Evolutionary conservation across 2,329 filamentous ascomycete species (phyloP).

Genomic region (Cordyceps farinosa): DNA sequence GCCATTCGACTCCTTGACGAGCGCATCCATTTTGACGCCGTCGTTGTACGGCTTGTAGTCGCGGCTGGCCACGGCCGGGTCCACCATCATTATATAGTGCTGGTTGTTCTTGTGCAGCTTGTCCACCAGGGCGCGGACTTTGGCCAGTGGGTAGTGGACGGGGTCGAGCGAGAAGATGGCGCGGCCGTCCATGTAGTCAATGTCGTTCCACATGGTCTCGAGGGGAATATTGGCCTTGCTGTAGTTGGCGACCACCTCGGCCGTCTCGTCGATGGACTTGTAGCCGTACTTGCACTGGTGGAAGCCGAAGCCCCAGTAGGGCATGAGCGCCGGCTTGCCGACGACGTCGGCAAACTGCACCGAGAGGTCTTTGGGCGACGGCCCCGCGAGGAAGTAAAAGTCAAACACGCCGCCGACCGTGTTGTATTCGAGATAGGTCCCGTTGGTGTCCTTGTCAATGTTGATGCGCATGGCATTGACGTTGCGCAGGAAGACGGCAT

Average conservation of each 20-base stretch:
- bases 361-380: conserved; percentile 54
- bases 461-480: conserved; percentile 76
- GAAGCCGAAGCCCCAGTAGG: conserved; percentile 60
- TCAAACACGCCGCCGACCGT: conserved; percentile 73
- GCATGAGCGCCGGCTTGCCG: conserved; percentile 57
- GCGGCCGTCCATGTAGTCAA: conserved; percentile 62
- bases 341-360: conserved; percentile 57
- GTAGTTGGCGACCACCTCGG: conserved; percentile 67
- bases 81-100: conserved; percentile 71
- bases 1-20: conserved; percentile 21
- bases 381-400: conserved; percentile 62
- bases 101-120: conserved; percentile 65
- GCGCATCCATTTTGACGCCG: conserved; percentile 41
- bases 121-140: conserved; percentile 62
- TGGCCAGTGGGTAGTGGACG: conserved; percentile 56
- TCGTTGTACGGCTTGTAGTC: conserved; percentile 39
- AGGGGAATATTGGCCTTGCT: conserved; percentile 61
- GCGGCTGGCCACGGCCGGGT: conserved; percentile 54
- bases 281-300: conserved; percentile 66
- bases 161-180: conserved; percentile 62
- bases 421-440: conserved; percentile 76
- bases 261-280: conserved; percentile 60
- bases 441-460: conserved; percentile 58
- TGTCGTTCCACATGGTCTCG: conserved; percentile 73
- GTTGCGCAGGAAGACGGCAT: conserved; percentile 69